These are phyloP conservation scores for Suhomyces panamericanus DNA, from an alignment of 1,139 yeast species.

Conservation along the genomic window DNA sequence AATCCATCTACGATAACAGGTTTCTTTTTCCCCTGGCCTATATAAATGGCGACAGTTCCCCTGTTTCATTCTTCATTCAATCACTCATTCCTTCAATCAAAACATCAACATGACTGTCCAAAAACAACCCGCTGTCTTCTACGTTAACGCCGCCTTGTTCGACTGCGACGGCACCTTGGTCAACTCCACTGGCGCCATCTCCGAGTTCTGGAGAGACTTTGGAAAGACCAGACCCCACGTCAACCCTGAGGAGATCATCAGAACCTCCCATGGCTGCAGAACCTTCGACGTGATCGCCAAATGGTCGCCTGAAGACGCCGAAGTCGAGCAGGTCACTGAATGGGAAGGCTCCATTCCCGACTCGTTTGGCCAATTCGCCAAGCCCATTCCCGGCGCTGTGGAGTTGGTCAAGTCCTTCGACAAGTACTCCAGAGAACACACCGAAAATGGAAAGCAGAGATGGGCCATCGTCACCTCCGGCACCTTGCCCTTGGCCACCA, in stretches of 20 bases:
- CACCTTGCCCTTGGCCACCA: conserved; percentile 70
- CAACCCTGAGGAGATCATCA: conserved; percentile 67
- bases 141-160: conserved; percentile 58
- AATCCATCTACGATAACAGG: not conserved
- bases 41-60: conserved; percentile 11
- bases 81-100: not conserved
- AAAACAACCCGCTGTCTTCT: conserved; percentile 48
- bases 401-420: conserved; percentile 60
- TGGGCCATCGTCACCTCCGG: conserved; percentile 91
- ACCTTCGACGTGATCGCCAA: conserved; percentile 74
- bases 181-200: conserved; percentile 79
- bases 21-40: conserved; percentile 3
- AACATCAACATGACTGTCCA: conserved; percentile 27
- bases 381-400: conserved; percentile 72
- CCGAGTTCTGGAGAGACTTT: conserved; percentile 76
- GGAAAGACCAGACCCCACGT: conserved; percentile 70
- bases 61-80: not conserved
- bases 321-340: conserved; percentile 61
- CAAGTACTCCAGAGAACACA: conserved; percentile 38
- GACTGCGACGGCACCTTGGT: conserved; percentile 87
- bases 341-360: conserved; percentile 74
- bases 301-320: conserved; percentile 75
- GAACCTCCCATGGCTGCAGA: conserved; percentile 81
- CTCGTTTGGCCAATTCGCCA: conserved; percentile 68
- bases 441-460: conserved; percentile 47